Evolutionary conservation across 2,329 filamentous ascomycete genomes (phyloP), one percentile per base, ranked within the genome.

Genomic region (Aspergillus tanneri): DNA sequence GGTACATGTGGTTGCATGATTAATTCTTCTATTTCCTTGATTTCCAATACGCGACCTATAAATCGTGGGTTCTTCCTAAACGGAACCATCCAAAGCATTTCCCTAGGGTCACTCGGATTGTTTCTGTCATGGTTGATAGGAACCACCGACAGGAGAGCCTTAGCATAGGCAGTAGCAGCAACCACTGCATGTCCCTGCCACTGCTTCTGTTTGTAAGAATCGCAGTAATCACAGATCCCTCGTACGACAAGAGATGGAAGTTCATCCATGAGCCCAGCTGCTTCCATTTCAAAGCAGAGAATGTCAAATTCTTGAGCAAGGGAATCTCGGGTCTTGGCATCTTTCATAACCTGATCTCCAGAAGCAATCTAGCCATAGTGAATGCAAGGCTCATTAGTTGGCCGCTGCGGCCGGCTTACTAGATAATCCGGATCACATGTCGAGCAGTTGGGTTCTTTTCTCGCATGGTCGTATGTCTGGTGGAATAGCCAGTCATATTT

Each of bases 121-220:
- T 35, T 28, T 14, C 27, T 24, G 16, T 10, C 16, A n/a, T n/a
- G n/a, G 19, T 12, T 19, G 7, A 47, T 30, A 36, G 46, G 34
- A 10, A 30, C 9, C 6, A 14, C 9, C 35, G 32, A 32, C 25
- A 44, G 9, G 18, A 47, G 22, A n/a, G 3, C 12, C 35, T 56
- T 54, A 2, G 50, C 39, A 28, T 41, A 54, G 21, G 54, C 40
- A 14, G 52, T 52, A 4, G 54, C 54, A n/a, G 52, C 46, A 14
- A 48, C 35, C 9, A 49, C 54, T 22, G 54, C 49, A 46, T 47
- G 51, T 16, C 22, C 39, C 19, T 56, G 54, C 48, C 48, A 56
- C 12, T 32, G 5, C 30, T 55, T 52, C 37, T 50, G 48, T 5
- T 56, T 54, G 24, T 56, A 48, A 18, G 34, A 36, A 9, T 37